Evolutionary conservation across 192 early-diverging fungal species (phyloP).

Genomic region (Pilaira anomala): DNA sequence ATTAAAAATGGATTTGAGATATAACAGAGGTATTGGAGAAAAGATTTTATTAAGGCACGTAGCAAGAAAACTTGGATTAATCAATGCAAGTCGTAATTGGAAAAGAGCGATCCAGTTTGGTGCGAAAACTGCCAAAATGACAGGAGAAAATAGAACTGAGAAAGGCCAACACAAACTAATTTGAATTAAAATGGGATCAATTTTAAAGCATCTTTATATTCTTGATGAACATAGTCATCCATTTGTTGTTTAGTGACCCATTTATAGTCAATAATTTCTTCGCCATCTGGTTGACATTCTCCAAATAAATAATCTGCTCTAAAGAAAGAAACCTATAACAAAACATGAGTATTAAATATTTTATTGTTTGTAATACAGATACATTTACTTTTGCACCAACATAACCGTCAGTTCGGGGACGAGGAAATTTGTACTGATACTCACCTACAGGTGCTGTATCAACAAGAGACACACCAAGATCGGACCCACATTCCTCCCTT

Average conservation of each 20-base stretch:
- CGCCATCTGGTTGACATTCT: conserved; percentile 57
- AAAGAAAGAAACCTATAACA: conserved; percentile 18
- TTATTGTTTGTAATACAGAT: not conserved
- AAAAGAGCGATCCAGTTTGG: conserved; percentile 99
- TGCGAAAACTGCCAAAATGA: conserved; percentile 94
- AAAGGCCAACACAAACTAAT: conserved; percentile 40
- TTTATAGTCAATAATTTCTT: conserved; percentile 63
- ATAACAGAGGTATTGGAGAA: conserved; percentile 80
- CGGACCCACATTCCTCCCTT: conserved; percentile 63
- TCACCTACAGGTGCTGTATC: conserved; percentile 71
- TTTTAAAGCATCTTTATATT: conserved; percentile 54
- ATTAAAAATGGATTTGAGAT: conserved; percentile 80
- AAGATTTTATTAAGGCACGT: conserved; percentile 83
- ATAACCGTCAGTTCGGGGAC: conserved; percentile 5
- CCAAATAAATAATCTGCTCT: conserved; percentile 75
- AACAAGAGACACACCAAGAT: conserved; percentile 70
- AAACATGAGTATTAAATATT: not conserved
- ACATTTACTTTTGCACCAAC: conserved; percentile 20
- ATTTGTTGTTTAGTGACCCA: conserved; percentile 76
- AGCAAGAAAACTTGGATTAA: conserved; percentile 67
- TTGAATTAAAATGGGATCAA: conserved; percentile 46
- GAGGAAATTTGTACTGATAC: conserved; percentile 38
- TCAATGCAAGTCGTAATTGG: conserved; percentile 60
- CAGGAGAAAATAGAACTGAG: conserved; percentile 29
- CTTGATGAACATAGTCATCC: conserved; percentile 44